Evolutionary conservation across 2,329 filamentous ascomycete species (phyloP), one percentile per base, ranked within the genome.

Genomic region (Ceratocystis papillata): DNA sequence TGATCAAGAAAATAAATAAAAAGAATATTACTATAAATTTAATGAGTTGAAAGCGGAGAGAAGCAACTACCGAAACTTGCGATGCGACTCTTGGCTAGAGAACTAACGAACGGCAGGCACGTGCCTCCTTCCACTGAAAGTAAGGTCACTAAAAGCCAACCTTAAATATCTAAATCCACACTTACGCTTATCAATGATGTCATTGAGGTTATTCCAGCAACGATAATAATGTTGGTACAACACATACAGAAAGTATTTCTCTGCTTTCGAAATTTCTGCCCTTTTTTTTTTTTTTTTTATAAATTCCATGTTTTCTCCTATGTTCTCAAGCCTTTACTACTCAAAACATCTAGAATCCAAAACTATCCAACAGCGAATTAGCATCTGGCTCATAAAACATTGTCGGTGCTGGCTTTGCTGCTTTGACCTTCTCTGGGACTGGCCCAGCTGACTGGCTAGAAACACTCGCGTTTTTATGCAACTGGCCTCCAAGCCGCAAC

Each of bases 371-470:
- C 72, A 99, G 76, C 67, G 90, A 93, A 73, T 84, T 90, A 33
- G 89, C 83, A 77, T 96, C 91, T n/a, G 94, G 94, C 75, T 99
- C 94, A 71, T 95, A 82, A 74, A 97, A 97, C 69, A 87, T 85
- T 22, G 87, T 90, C 1, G 90, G 85, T 17, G 86, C 81, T 15
- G 83, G 80, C 71, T 87, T 82, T 75, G 71, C 68, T 74, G 76
- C 65, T 70, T 71, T 75, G 70, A 44, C 72, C 79, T 77, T 60
- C 22, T 60, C 33, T 12, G 28, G 17, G n/a, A 53, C 41, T 25
- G 61, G 12, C 28, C 22, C 5, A 15, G 50, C 53, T 45, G 37
- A 15, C 25, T 28, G 22, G 48, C 48, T 5, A 15, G 10, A 17
- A 28, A 8, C 41, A 72, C 12, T 41, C 37, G 37, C 37, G 37